These are phyloP conservation scores for Neostapfia colusana DNA, from an alignment of 176 grass and related monocot genomes.

Conservation along the genomic window DNA sequence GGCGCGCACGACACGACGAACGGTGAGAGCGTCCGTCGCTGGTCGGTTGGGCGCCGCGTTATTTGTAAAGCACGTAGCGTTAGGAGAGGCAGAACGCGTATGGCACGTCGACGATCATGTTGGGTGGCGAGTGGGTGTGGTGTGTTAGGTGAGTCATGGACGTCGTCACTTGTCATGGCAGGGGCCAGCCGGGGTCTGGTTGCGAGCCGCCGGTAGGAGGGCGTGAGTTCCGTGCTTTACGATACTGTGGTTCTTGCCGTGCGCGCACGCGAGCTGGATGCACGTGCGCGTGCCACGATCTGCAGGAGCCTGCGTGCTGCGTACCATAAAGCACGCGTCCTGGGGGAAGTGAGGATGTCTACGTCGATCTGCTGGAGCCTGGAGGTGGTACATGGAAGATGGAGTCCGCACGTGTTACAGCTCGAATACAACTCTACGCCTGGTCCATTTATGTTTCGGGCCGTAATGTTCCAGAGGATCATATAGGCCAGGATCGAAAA, in stretches of 20 bases:
- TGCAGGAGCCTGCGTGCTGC: too few species aligned
- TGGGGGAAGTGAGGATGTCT: too few species aligned
- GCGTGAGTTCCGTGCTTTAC: not conserved
- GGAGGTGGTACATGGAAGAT: too few species aligned
- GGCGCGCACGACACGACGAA: too few species aligned
- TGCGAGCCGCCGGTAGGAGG: not conserved
- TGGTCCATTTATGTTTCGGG: too few species aligned
- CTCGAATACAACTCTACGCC: too few species aligned
- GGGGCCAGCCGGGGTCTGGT: not conserved
- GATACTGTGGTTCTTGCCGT: not conserved
- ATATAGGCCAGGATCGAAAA: too few species aligned
- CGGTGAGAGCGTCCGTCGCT: not conserved
- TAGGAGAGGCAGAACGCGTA: not conserved
- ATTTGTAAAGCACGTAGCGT: not conserved
- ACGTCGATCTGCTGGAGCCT: too few species aligned
- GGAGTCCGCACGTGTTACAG: too few species aligned
- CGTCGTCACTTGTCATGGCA: not conserved
- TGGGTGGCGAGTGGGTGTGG: not conserved
- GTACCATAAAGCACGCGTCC: too few species aligned
- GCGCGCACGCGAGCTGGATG: not conserved
- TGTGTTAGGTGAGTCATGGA: constrained; percentile 23
- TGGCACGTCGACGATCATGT: not conserved
- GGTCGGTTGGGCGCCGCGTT: not conserved
- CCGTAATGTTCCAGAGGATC: too few species aligned
- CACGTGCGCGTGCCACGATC: too few species aligned